Base-by-base conservation (phyloP, 345 rosid species). In the Melaleuca quinquenervia region DNA sequence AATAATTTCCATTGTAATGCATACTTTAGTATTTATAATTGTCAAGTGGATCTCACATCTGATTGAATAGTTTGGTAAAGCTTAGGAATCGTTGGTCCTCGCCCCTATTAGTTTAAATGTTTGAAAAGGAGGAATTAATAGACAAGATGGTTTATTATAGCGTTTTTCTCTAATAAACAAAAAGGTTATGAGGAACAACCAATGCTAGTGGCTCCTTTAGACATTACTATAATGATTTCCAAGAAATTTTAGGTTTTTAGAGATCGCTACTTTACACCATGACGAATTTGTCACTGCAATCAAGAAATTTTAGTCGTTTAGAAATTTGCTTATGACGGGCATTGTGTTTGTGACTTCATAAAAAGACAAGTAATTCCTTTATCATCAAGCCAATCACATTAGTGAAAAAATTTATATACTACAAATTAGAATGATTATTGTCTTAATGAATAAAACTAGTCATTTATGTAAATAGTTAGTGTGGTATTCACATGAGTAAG, bases 351-450 rank as follows among this genome's bases (percentile, higher is more conserved):
- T 3, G 10, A 15, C 8, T 10, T 62, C 0, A 1, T 14, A 15
- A 62, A 62, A 62, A 14, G 7, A 29, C 36, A 29, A 15, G 36
- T 0, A 5, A 14, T 10, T 29, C 16, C 9, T 15, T n/a, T 60
- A 1, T 1, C 74, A 27, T 6, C 0, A 14, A 0, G 0, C 45
- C 22, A 64, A 1, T 32, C 36, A 8, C 45, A 1, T 32, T 3
- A 1, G 1, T 8, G 45, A 3, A 6, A 16, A 62, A 62, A 3
- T 62, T 32, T 0, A 32, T 32, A 32, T 64, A 10, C 32, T 8
- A 64, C 32, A 4, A 32, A 32, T 64, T 64, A 64, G 29, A 29
- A 15, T 2, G 16, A n/a, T 58, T 2, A 12, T 58, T 12, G 0
- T 26, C 26, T 58, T 10, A 10, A 56, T 56, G 29, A 56, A 56